Conservation (phyloP, 805 yeast species). For the Lipomyces yamanashiensis region DNA sequence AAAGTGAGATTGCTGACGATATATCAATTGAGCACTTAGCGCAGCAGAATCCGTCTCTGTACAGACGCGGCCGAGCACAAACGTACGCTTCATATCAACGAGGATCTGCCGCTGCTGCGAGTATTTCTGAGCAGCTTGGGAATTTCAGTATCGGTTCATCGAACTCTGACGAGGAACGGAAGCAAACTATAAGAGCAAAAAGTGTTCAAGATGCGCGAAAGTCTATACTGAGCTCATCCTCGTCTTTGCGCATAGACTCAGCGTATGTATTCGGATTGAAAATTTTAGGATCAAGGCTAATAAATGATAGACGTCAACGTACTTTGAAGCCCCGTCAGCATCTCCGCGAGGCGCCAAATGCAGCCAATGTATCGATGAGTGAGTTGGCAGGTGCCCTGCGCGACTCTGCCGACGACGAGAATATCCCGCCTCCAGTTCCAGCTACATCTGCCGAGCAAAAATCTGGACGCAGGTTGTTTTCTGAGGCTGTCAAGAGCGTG, state of each 20-base stretch:
- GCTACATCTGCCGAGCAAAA: conserved; percentile 9
- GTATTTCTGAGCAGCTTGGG: conserved; percentile 12
- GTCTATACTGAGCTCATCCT: conserved; percentile 5
- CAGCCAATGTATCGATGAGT: background rate
- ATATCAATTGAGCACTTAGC: background rate
- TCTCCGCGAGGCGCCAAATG: conserved; percentile 18
- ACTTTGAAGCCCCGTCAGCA: conserved; percentile 22
- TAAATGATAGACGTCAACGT: conserved; percentile 13
- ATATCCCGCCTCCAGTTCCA: conserved; percentile 12
- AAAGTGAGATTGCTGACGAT: conserved; percentile 13
- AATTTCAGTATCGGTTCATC: background rate
- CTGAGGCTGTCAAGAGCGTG: conserved; percentile 11
- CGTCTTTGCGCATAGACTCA: conserved; percentile 12
- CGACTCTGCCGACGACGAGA: conserved; percentile 14
- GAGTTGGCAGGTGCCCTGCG: conserved; percentile 9
- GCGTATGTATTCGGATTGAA: conserved; percentile 10
- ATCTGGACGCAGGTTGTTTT: conserved; percentile 12
- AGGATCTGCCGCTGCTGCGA: background rate
- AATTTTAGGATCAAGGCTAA: background rate
- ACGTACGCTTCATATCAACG: conserved; percentile 3
- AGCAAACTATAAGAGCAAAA: conserved; percentile 11
- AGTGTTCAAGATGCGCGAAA: conserved; percentile 3
- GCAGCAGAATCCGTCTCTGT: conserved; percentile 4
- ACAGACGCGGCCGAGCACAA: conserved; percentile 11
- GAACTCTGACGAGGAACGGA: conserved; percentile 7